Percentiles rank a stretch among this genome's conserved stretches.
Evolutionary conservation across 2,329 filamentous ascomycete genomes (phyloP).

Genomic region (Cladosporium sp.): DNA sequence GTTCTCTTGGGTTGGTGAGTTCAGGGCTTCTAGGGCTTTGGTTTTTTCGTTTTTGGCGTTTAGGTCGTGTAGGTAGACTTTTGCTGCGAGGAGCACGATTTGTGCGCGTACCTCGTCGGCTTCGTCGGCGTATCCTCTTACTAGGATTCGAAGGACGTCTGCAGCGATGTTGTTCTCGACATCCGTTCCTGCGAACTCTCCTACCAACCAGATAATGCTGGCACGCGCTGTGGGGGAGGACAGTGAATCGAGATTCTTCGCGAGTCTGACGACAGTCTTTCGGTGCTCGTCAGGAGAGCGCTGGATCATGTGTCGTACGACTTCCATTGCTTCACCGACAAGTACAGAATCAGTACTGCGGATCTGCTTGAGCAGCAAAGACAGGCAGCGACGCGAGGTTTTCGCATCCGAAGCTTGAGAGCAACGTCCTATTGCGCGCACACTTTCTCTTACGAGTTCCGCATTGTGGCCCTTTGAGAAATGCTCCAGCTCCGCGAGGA

Average conservation of each 20-base stretch:
- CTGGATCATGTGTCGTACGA: constrained; percentile 92
- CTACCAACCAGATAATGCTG: constrained; percentile 95
- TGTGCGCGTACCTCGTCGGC: constrained; percentile 83
- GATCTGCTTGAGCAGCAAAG: constrained; percentile 78
- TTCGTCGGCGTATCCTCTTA: constrained; percentile 79
- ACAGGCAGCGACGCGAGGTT: constrained; percentile 73
- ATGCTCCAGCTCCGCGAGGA: constrained; percentile 89
- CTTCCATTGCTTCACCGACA: constrained; percentile 88
- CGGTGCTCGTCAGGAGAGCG: constrained; percentile 76
- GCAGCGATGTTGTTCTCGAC: constrained; percentile 80
- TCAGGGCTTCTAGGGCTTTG: constrained; percentile 26
- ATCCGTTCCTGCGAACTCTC: constrained; percentile 80
- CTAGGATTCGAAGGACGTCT: constrained; percentile 82
- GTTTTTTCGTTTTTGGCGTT: constrained; percentile 52
- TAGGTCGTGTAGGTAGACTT: constrained; percentile 87
- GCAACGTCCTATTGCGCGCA: constrained; percentile 88
- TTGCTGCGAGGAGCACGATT: constrained; percentile 88
- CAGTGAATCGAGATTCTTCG: constrained; percentile 84
- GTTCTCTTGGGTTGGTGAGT: constrained; percentile 12
- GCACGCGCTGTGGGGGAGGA: constrained; percentile 84
- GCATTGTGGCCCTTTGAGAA: constrained; percentile 75
- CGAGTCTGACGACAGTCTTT: constrained; percentile 80
- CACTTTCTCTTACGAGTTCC: constrained; percentile 77
- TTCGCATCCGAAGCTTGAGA: constrained; percentile 66
- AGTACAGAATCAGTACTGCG: constrained; percentile 81